Evolutionary conservation across 2,329 filamentous ascomycete genomes (phyloP).

Genomic region (Epichloe uncinata): DNA sequence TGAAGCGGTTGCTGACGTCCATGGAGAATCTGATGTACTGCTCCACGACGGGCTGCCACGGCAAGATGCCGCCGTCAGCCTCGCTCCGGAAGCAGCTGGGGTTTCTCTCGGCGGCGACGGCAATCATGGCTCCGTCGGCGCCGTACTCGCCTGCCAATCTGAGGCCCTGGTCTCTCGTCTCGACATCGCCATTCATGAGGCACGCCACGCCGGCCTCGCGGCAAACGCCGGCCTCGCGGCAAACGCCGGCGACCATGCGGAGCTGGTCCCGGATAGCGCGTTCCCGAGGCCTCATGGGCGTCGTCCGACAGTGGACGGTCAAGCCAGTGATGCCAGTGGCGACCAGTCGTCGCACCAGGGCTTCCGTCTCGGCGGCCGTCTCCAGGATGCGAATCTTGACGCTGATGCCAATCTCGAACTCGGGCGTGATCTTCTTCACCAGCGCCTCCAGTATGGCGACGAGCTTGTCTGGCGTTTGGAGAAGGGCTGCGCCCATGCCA

Average conservation of each 20-base stretch:
- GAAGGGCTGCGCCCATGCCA: slow-evolving; percentile 89
- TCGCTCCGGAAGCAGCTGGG: slow-evolving; percentile 68
- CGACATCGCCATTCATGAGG: slow-evolving; percentile 90
- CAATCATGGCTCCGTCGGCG: slow-evolving; percentile 96
- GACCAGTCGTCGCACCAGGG: slow-evolving; percentile 64
- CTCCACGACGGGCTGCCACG: slow-evolving; percentile 66
- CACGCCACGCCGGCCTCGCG: slow-evolving; percentile 78
- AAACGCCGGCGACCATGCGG: slow-evolving; percentile 68
- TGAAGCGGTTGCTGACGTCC: slow-evolving; percentile 71
- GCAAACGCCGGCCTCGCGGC: slow-evolving; percentile 65
- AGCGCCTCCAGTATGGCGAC: slow-evolving; percentile 72
- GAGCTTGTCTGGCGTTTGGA: slow-evolving; percentile 73
- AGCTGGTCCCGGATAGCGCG: slow-evolving; percentile 76
- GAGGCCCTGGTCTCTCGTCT: slow-evolving; percentile 56
- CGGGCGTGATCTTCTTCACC: slow-evolving; percentile 61
- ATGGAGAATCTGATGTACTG: slow-evolving; percentile 62
- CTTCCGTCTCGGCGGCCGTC: slow-evolving; percentile 60
- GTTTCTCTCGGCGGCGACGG: slow-evolving; percentile 82
- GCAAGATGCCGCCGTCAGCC: slow-evolving; percentile 53
- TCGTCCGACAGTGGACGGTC: slow-evolving; percentile 91
- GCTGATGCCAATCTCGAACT: slow-evolving; percentile 81
- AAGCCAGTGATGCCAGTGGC: slow-evolving; percentile 83
- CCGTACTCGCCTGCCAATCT: slow-evolving; percentile 62
- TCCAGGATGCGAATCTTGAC: slow-evolving; percentile 91
- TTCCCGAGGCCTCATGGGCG: slow-evolving; percentile 86